These are phyloP conservation scores for Gossypium mustelinum DNA, from an alignment of 345 rosid genomes.

Conservation along the genomic window DNA sequence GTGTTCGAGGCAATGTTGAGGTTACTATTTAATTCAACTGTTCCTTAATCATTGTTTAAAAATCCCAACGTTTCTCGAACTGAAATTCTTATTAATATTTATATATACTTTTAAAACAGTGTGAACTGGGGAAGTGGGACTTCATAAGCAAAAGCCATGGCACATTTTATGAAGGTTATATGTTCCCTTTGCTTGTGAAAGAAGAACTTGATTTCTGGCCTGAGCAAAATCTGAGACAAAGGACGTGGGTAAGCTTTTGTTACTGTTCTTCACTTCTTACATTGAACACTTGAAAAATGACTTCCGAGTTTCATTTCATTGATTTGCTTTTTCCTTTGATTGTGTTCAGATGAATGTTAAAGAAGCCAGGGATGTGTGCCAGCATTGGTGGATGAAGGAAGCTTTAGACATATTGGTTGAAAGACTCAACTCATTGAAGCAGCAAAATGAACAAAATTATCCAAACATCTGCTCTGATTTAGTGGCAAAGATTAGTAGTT, in stretches of 20 bases:
- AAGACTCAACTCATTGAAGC: conserved; percentile 28
- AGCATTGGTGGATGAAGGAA: conserved; percentile 95
- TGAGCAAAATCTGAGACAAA: conserved; percentile 57
- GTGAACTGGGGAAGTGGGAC: conserved; percentile 70
- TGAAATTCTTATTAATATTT: not conserved
- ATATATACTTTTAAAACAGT: conserved; percentile 36
- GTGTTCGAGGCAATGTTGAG: conserved; percentile 72
- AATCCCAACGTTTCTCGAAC: not conserved
- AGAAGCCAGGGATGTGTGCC: conserved; percentile 79
- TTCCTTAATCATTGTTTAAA: not conserved
- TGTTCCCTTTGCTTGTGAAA: conserved; percentile 82
- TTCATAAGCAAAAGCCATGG: conserved; percentile 74
- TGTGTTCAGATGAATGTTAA: conserved; percentile 45
- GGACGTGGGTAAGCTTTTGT: conserved; percentile 58
- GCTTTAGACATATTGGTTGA: conserved; percentile 62
- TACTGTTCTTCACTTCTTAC: conserved; percentile 4
- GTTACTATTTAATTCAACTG: conserved; percentile 24
- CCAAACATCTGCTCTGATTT: not conserved
- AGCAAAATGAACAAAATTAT: conserved; percentile 15
- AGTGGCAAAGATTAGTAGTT: not conserved
- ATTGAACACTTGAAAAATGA: not conserved
- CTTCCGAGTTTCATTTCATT: not conserved
- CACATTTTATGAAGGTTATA: conserved; percentile 74
- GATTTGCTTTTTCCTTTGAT: not conserved
- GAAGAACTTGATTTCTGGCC: conserved; percentile 84